Conservation (phyloP, 345 rosid species). For the Orychophragmus violaceus region DNA sequence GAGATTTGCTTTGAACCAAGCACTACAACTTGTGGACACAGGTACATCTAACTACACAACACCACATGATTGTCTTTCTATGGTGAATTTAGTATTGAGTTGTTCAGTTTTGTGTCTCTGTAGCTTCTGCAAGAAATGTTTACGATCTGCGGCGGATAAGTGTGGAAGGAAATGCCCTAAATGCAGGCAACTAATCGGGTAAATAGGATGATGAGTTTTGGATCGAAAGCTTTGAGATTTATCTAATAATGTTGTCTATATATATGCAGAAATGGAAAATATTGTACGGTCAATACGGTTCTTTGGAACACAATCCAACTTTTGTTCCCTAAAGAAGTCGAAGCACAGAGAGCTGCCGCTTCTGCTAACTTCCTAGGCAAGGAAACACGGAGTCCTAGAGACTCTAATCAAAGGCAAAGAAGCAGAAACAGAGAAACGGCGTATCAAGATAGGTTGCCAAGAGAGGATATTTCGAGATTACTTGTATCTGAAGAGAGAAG, state of each 20-base stretch:
- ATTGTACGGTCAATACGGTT: conserved; percentile 85
- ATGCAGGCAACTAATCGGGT: conserved; percentile 89
- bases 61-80: background rate
- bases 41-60: conserved; percentile 32
- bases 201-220: background rate
- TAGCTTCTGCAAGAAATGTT: conserved; percentile 89
- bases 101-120: conserved; percentile 10
- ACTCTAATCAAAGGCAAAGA: conserved; percentile 11
- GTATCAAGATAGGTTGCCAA: conserved; percentile 22
- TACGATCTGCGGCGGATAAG: conserved; percentile 74
- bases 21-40: conserved; percentile 93
- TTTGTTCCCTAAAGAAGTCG: conserved; percentile 79
- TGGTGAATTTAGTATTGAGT: background rate
- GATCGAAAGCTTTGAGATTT: background rate
- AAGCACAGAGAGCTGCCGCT: conserved; percentile 62
- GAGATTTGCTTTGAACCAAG: conserved; percentile 96
- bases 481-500: conserved; percentile 15
- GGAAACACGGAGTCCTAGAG: conserved; percentile 15
- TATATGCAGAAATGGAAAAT: conserved; percentile 65
- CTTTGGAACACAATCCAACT: conserved; percentile 98
- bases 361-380: conserved; percentile 10
- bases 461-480: background rate
- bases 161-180: conserved; percentile 94
- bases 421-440: conserved; percentile 19
- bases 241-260: background rate